phyloP scores from a whole-genome alignment of 202 grass and related monocot genomes.

The Schoenoplectus tabernaemontani region DNA sequence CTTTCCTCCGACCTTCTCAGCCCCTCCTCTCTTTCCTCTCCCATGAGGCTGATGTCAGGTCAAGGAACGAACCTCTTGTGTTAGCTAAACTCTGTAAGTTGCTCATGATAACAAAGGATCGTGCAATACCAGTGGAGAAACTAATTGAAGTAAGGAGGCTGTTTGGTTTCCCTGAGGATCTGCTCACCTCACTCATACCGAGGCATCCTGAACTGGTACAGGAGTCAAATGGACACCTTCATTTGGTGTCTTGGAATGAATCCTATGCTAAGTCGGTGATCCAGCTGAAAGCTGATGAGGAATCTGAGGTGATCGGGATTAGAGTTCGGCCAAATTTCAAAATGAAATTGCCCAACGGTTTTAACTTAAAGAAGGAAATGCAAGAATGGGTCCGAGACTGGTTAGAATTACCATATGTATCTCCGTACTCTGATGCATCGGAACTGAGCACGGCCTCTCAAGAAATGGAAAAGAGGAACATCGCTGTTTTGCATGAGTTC shows the following conservation, averaged over 20 bases:
- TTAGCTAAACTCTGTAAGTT: conserved; percentile 70
- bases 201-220: conserved; percentile 46
- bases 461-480: conserved; percentile 61
- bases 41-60: conserved; percentile 32
- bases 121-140: conserved; percentile 46
- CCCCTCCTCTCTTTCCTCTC: conserved; percentile 30
- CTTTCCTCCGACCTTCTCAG: conserved; percentile 48
- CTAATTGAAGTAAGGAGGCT: conserved; percentile 54
- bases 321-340: conserved; percentile 60
- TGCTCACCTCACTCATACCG: conserved; percentile 52
- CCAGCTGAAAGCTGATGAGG: conserved; percentile 57
- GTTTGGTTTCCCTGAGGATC: conserved; percentile 78
- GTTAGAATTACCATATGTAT: conserved; percentile 71
- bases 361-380: conserved; percentile 85
- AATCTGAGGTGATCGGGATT: conserved; percentile 44
- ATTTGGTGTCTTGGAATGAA: conserved; percentile 60
- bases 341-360: conserved; percentile 51
- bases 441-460: conserved; percentile 33
- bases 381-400: conserved; percentile 77
- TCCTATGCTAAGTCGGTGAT: conserved; percentile 48
- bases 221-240: conserved; percentile 44
- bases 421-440: conserved; percentile 48
- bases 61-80: conserved; percentile 31
- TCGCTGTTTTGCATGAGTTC: conserved; percentile 75
- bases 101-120: conserved; percentile 69